A percentile compares a stretch with the other conserved stretches of the same genome.
phyloP scores from a whole-genome alignment of 352 stramenopile species.

The Lagenidium sp. region DNA sequence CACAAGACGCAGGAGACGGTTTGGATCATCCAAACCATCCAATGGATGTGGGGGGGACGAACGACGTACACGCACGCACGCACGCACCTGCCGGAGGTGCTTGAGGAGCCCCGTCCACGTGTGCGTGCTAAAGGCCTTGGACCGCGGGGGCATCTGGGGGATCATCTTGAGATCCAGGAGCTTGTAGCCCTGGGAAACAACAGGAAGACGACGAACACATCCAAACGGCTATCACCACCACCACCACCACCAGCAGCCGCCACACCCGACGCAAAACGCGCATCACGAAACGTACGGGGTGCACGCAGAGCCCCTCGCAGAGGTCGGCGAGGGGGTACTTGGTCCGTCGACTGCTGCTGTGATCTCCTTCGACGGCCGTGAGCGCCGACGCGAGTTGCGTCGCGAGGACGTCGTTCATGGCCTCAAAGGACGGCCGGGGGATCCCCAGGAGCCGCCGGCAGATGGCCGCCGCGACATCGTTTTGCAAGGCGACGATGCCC shows the following conservation, averaged over 20 bases:
- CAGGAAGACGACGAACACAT: too few relatives aligned
- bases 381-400: constrained; percentile 49
- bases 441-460: constrained; percentile 51
- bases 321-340: constrained; percentile 30
- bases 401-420: constrained; percentile 56
- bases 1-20: neutral
- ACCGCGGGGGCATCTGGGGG: constrained; percentile 53
- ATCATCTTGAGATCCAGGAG: constrained; percentile 63
- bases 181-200: constrained; percentile 51
- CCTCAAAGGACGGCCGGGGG: constrained; percentile 40
- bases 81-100: constrained; percentile 47
- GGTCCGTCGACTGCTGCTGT: too few relatives aligned
- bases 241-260: too few relatives aligned
- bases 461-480: constrained; percentile 46
- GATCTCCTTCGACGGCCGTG: constrained; percentile 20
- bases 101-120: constrained; percentile 70
- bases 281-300: constrained; percentile 47
- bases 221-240: too few relatives aligned
- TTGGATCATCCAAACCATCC: neutral
- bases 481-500: constrained; percentile 65
- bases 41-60: too few relatives aligned
- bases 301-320: constrained; percentile 34
- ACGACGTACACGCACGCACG: too few relatives aligned
- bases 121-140: constrained; percentile 65
- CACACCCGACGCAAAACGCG: too few relatives aligned